Evolutionary conservation across 495 filamentous ascomycete species (phyloP).

Genomic region (Penicillium alfredii): DNA sequence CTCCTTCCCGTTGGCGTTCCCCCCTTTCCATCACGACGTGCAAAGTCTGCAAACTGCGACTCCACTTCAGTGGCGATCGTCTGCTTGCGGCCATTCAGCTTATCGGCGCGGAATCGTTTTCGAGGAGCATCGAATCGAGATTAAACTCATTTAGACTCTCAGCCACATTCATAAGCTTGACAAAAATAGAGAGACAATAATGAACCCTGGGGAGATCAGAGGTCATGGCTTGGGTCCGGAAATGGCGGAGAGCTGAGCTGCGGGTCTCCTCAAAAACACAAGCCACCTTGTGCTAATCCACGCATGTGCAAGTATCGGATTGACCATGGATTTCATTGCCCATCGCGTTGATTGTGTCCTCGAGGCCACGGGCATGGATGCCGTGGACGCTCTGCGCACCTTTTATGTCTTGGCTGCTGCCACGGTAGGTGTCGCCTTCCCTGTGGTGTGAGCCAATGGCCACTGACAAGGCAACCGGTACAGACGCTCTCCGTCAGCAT

Average conservation of each 20-base stretch:
- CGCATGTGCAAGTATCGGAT: too few relatives aligned
- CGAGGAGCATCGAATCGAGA: constrained; percentile 3
- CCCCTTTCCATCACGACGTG: constrained; percentile 1
- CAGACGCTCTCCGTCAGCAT: constrained; percentile 52
- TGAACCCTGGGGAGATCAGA: too few relatives aligned
- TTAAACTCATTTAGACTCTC: too few relatives aligned
- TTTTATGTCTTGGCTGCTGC: constrained; percentile 44
- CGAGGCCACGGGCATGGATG: constrained; percentile 33
- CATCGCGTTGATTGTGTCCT: constrained; percentile 21
- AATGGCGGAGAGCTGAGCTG: constrained; percentile 2
- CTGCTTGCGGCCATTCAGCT: constrained; percentile 12
- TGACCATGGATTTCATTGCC: constrained; percentile 20
- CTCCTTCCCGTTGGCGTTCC: neutral
- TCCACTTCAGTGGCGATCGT: constrained; percentile 15
- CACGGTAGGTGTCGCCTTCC: constrained; percentile 38
- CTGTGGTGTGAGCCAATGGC: constrained; percentile 15
- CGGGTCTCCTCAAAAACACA: neutral
- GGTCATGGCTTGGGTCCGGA: too few relatives aligned
- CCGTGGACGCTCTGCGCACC: constrained; percentile 34
- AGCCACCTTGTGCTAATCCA: too few relatives aligned
- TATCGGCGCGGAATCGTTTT: neutral
- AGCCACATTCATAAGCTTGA: too few relatives aligned
- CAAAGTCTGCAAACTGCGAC: constrained; percentile 11
- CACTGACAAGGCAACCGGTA: constrained; percentile 10
- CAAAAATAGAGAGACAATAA: too few relatives aligned